Evolutionary conservation across 2,329 filamentous ascomycete species (phyloP).

Genomic region (Myriangium duriaei): DNA sequence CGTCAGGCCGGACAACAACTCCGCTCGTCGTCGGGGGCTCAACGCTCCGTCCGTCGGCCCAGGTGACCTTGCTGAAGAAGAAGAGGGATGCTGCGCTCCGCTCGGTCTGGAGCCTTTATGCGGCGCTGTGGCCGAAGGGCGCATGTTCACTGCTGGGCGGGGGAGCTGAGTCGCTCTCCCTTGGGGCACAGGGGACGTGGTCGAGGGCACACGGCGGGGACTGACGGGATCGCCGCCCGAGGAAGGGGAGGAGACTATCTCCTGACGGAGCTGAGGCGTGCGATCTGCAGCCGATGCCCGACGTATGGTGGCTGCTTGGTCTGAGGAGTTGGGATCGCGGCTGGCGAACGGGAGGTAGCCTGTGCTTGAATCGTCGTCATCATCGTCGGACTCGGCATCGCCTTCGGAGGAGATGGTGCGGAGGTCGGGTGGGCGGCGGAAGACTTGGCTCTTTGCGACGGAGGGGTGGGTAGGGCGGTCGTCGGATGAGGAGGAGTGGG

Average conservation of each 20-base stretch:
- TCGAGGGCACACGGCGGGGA: not conserved
- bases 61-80: not conserved
- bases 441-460: conserved; percentile 32
- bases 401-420: conserved; percentile 21
- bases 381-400: conserved; percentile 27
- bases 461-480: conserved; percentile 24
- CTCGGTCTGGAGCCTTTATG: not conserved
- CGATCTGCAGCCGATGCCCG: conserved; percentile 10
- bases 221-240: not conserved
- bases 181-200: not conserved
- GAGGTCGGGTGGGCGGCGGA: conserved; percentile 29
- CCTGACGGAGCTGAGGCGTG: conserved; percentile 8
- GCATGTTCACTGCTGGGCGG: not conserved
- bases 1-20: conserved; percentile 42
- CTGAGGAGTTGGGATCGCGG: conserved; percentile 13
- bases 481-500: conserved; percentile 21
- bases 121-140: not conserved
- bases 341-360: conserved; percentile 32
- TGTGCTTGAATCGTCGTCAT: conserved; percentile 41
- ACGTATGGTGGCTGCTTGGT: conserved; percentile 11
- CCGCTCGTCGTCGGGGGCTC: conserved; percentile 44
- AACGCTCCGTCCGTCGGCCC: conserved; percentile 21
- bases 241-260: not conserved
- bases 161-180: not conserved
- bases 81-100: not conserved